These are phyloP conservation scores for Westerdykella sp. DNA, from an alignment of 2,329 filamentous ascomycete species.

Conservation along the genomic window DNA sequence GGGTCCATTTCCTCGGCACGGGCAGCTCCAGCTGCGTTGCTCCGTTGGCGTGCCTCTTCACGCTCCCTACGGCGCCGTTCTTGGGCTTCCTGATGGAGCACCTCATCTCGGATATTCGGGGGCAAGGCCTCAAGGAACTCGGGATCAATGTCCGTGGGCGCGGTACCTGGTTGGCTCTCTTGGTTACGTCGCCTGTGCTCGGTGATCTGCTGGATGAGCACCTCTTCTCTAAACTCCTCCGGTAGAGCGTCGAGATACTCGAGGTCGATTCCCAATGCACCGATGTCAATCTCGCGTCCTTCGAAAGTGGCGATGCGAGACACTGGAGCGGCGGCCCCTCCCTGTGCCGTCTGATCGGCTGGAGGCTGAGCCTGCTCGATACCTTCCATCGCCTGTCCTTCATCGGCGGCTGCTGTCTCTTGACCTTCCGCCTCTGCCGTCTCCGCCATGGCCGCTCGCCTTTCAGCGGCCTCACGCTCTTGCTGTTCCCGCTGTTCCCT, in stretches of 20 bases:
- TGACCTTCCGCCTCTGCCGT: constrained; percentile 15
- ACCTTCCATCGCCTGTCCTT: constrained; percentile 65
- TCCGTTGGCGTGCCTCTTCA: constrained; percentile 68
- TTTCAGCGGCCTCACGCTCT: constrained; percentile 43
- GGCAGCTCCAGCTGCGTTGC: constrained; percentile 44
- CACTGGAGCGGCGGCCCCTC: constrained; percentile 22
- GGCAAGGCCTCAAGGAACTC: constrained; percentile 93
- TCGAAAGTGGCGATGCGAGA: constrained; percentile 71
- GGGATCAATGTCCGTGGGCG: constrained; percentile 77
- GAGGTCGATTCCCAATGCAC: constrained; percentile 85
- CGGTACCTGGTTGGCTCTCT: constrained; percentile 48
- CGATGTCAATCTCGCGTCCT: constrained; percentile 86
- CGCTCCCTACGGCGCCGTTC: constrained; percentile 84
- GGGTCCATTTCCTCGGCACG: constrained; percentile 81
- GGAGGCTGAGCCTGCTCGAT: constrained; percentile 47
- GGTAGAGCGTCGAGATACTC: constrained; percentile 97
- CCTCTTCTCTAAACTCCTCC: constrained; percentile 92
- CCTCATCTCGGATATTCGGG: constrained; percentile 80
- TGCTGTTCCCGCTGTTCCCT: constrained; percentile 41
- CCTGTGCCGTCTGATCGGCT: constrained; percentile 35
- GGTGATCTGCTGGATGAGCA: constrained; percentile 84
- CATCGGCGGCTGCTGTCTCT: constrained; percentile 35
- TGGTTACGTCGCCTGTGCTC: constrained; percentile 54
- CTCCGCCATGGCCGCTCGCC: constrained; percentile 31
- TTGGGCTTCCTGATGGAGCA: constrained; percentile 82